These are phyloP conservation scores for Inosperma sp. DNA, from an alignment of 768 basidiomycete species.

Conservation along the genomic window DNA sequence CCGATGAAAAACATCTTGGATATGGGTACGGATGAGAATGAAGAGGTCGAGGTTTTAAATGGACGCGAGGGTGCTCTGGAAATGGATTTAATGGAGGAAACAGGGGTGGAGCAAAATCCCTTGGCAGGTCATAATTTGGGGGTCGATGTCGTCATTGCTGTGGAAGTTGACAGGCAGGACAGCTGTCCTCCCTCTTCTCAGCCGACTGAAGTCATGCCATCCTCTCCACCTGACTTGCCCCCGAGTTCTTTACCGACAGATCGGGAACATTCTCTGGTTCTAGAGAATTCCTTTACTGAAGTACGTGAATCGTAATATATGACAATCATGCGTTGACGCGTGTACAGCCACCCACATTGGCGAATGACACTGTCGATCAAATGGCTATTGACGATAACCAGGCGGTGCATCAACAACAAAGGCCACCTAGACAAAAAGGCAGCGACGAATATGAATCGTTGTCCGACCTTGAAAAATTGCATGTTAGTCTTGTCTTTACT, in stretches of 20 bases:
- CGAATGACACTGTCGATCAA: no score
- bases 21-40: neutral
- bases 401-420: neutral
- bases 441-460: conserved; percentile 16
- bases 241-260: conserved; percentile 4
- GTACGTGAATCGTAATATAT: no score
- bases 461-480: conserved; percentile 2
- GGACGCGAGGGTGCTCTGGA: no score
- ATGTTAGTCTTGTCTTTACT: conserved; percentile 1
- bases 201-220: neutral
- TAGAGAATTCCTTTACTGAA: neutral
- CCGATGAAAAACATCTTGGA: neutral
- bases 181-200: conserved; percentile 1
- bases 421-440: conserved; percentile 12
- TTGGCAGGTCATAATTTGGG: no score
- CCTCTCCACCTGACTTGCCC: neutral
- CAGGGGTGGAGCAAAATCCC: no score
- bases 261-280: neutral
- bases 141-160: neutral
- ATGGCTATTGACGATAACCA: no score
- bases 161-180: neutral
- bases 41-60: no score
- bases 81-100: no score
- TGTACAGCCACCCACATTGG: no score
- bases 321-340: no score